Base-by-base conservation (phyloP, 176 grass and related monocot species). In the Bonia amplexicaulis region DNA sequence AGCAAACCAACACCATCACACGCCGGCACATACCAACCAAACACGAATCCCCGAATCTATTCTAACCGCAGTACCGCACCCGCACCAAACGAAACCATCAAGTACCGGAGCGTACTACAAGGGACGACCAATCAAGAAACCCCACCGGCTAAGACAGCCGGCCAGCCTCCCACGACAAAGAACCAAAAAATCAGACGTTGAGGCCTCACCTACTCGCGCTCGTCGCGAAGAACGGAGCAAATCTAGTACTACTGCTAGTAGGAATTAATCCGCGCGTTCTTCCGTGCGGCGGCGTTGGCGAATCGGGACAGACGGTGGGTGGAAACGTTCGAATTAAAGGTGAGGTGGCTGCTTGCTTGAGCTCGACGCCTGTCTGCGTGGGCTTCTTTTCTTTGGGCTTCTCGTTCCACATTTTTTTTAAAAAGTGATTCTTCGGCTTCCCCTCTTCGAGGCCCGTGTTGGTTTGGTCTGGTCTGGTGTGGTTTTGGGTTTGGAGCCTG, bases 291-390 rank as follows among this genome's bases (percentile, higher is more conserved):
- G 51, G 15, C 60, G 25, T 3, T 44, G n/a, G 80, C 3, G 66
- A 46, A 82, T 60, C 37, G 79, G n/a, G 25, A n/a, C 12, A 27
- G 16, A 16, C 42, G 69, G 42, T 27, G 19, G 37, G 40, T 19
- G 31, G 87, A 60, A 90, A 90, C 88, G 83, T 82, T 86, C 88
- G 88, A 90, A 86, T 82, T 70, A 35, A 76, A 66, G 59, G 78
- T 37, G 73, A 57, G 47, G 85, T 47, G 73, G 72, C 73, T 10
- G 41, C 65, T 41, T 39, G 11, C 65, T 41, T 39, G 7, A 73
- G 13, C 47, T 49, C 6, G 47, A 49, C 12, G 46, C 12, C 46
- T 12, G 46, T 5, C 46, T 7, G 16, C 35, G 29, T 85, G 83
- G 84, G 75, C 76, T 37, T 65, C 26, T 49, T 71, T 22, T 39